phyloP scores from a whole-genome alignment of 768 basidiomycete species.

The Suillus tomentosus region DNA sequence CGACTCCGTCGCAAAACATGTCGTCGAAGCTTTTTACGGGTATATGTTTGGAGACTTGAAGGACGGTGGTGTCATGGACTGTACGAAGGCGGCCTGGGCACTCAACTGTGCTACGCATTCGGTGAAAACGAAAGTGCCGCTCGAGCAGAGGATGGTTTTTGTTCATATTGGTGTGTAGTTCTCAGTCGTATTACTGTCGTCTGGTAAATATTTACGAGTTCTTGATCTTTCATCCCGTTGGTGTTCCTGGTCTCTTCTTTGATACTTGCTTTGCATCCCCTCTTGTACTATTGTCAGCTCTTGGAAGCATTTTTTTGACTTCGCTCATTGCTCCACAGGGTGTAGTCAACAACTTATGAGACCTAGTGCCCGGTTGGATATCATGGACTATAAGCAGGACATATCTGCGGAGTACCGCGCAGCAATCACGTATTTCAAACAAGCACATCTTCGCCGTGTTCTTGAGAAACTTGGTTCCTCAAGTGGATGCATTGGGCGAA shows the following conservation, averaged over 20 bases:
- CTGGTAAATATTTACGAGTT: neutral
- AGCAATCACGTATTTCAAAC: neutral
- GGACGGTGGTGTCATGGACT: neutral
- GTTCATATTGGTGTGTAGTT: neutral
- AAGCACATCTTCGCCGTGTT: neutral
- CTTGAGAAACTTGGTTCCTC: neutral
- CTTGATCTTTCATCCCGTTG: neutral
- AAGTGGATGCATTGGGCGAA: neutral
- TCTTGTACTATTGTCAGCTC: too few relatives aligned
- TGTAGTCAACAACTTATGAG: too few relatives aligned
- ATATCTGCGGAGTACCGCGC: neutral
- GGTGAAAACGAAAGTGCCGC: neutral
- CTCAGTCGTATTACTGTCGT: neutral
- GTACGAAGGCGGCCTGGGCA: neutral
- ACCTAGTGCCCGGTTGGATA: too few relatives aligned
- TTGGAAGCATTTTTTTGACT: too few relatives aligned
- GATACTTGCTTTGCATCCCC: too few relatives aligned
- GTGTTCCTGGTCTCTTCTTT: too few relatives aligned
- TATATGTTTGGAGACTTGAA: neutral
- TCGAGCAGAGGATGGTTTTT: constrained; percentile 1
- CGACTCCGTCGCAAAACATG: neutral
- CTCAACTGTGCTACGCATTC: neutral
- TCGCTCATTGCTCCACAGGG: too few relatives aligned
- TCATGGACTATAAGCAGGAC: neutral
- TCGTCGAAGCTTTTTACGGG: neutral